Evolutionary conservation across 164 flowering plant species (phyloP), one percentile per base, ranked within the genome.

Genomic region (Buxus sempervirens): DNA sequence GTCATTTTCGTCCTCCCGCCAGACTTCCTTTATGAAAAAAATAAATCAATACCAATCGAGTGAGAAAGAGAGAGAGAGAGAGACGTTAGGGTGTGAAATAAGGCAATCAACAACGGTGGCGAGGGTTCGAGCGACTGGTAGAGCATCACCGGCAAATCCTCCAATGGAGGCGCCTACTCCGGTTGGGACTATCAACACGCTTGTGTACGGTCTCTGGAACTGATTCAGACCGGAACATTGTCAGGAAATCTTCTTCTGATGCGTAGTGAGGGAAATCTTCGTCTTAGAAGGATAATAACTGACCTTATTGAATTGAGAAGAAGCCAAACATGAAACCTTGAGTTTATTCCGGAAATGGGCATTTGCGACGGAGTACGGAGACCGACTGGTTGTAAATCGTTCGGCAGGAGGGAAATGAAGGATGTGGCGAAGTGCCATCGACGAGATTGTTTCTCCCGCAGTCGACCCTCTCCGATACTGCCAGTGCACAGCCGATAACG

Each of bases 111-210:
- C 97, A 61, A 92, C 88, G 54, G 96, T 80, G 65, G 97, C 70
- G 66, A 92, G 82, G 27, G 97, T 79, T 18, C 96, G 88, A 69
- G 92, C 96, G 20, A 87, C 96, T 0, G 97, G 97, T 62, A 90
- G 69, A 72, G 96, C 92, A 63, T 90, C 97, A 15, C 96, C 97
- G 19, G 97, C 97, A 67, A 58, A 92, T n/a, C 97, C 97, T 5
- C 97, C 97, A 69, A 92, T 92, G 63, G 94, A 72, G 9, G 97
- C 96, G 9, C 96, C 97, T 0, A 92, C 81, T 1, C 97, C 97
- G 0, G 96, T 92, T 6, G 97, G 97, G 24, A 92, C 89, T 66
- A 92, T 87, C 92, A 87, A 78, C 76, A 90, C 97, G 76, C 90
- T 82, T 55, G 96, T 87, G 78, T 92, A 92, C 19, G 86, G 84